A percentile compares a stretch with the other conserved stretches of the same genome.
phyloP scores from a whole-genome alignment of 306 rosid species.

The Abrus pulchellus region DNA sequence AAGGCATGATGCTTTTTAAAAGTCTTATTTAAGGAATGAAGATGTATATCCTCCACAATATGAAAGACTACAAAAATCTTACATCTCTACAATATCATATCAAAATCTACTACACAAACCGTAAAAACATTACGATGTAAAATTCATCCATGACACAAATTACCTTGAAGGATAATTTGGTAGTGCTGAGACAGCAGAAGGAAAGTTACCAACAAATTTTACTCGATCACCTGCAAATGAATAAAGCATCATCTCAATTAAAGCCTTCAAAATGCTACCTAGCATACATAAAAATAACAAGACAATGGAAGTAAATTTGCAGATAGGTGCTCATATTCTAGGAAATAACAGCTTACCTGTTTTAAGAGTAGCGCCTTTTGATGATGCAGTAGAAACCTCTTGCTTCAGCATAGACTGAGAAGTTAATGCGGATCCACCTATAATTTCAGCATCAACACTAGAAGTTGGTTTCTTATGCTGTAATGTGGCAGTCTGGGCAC shows the following conservation, averaged over 20 bases:
- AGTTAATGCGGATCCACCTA: constrained; percentile 78
- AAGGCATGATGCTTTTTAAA: constrained; percentile 1
- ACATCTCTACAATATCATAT: constrained; percentile 11
- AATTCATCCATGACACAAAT: constrained; percentile 28
- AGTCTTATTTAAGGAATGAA: constrained; percentile 4
- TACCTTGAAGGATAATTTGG: constrained; percentile 74
- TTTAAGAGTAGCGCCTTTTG: constrained; percentile 74
- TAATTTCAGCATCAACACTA: constrained; percentile 92
- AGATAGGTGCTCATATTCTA: constrained; percentile 28
- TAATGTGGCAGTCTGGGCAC: constrained; percentile 57
- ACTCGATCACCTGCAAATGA: constrained; percentile 85
- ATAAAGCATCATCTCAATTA: constrained; percentile 25
- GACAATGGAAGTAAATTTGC: constrained; percentile 9
- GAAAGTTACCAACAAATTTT: constrained; percentile 73
- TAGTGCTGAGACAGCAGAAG: constrained; percentile 55
- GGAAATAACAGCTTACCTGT: constrained; percentile 57
- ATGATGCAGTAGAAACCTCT: constrained; percentile 92
- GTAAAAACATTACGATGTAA: not conserved
- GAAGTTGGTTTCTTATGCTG: constrained; percentile 83
- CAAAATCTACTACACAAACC: constrained; percentile 21
- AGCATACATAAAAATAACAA: constrained; percentile 33
- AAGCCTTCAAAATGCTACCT: constrained; percentile 22
- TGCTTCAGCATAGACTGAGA: constrained; percentile 87
- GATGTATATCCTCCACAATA: constrained; percentile 4
- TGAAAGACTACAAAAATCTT: constrained; percentile 1